Conservation (phyloP, 345 rosid genomes). For the Melastoma malabathricum region DNA sequence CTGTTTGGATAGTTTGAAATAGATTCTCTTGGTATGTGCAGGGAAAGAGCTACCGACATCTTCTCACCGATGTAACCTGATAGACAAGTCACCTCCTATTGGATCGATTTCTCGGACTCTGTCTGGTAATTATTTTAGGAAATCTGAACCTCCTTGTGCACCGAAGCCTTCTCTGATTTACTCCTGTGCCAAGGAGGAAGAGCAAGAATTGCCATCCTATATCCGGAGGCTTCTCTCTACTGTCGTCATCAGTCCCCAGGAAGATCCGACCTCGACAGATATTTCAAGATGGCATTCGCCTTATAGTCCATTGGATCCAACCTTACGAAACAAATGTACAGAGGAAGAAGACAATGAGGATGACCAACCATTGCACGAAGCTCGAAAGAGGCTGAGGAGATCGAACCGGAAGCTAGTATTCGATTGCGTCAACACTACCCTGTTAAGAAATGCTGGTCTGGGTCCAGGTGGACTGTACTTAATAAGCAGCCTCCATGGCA, state of each 20-base stretch:
- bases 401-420: conserved; percentile 54
- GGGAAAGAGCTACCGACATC: conserved; percentile 17
- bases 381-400: conserved; percentile 45
- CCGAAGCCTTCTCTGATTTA: conserved; percentile 20
- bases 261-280: conserved; percentile 14
- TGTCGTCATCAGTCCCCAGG: conserved; percentile 34
- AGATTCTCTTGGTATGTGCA: conserved; percentile 5
- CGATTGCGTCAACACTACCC: conserved; percentile 60
- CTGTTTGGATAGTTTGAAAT: too few relatives aligned
- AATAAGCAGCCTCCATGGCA: conserved; percentile 11
- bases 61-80: conserved; percentile 23
- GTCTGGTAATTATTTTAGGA: conserved; percentile 39
- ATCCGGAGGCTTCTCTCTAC: conserved; percentile 37
- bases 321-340: conserved; percentile 37
- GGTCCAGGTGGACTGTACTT: conserved; percentile 14
- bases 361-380: conserved; percentile 45
- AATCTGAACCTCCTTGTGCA: conserved; percentile 25
- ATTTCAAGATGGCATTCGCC: conserved; percentile 56
- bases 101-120: conserved; percentile 49
- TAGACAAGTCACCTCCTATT: conserved; percentile 60
- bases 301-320: conserved; percentile 65
- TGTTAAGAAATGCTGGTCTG: conserved; percentile 29
- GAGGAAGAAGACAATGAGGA: conserved; percentile 28
- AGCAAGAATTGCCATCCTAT: conserved; percentile 43
- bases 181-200: conserved; percentile 31